Evolutionary conservation across 1,139 yeast genomes (phyloP), one percentile per base, ranked within the genome.

Genomic region (Eremothecium coryli): DNA sequence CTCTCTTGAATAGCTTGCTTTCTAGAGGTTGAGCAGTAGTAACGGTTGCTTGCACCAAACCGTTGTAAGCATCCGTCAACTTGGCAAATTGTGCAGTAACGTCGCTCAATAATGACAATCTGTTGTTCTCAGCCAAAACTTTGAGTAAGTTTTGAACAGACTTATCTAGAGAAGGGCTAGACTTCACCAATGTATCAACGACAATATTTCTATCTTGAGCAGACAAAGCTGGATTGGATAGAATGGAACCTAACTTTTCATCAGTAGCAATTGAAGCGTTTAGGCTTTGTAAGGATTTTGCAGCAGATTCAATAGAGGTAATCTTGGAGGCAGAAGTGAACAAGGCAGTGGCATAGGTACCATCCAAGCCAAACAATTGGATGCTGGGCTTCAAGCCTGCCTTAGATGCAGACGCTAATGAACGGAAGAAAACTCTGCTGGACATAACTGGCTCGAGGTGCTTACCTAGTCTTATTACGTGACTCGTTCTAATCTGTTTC

Each of bases 301-400:
- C 75, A 35, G 95, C 76, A 54, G 74, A 65, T 43, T 77, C 88
- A 49, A 90, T 68, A 17, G 85, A 69, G 23, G 93, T 73, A 52
- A 78, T 77, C 71, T 82, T 82, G 48, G 79, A 80, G 38, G 97
- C 82, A 23, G 98, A 97, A 39, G 88, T 70, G 75, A 80, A 90
- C 52, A 90, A 73, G 33, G 99, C 96, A 43, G 85, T 73, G 53
- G 98, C 98, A 62, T 90, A 90, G 45, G 97, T 86, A 59, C 97
- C 98, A 51, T 88, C 96, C 49, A 90, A 68, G 46, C 98, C 98
- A 57, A 75, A 88, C 62, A 90, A 74, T 71, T 86, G 95, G 46
- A 88, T 81, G 40, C 97, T 97, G 42, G 94, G 93, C 63, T 77
- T 78, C 40, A 70, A 46, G 37, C 53, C 51, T 31, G 61, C 52